A percentile compares a stretch with the other conserved stretches of the same genome.
Conservation (phyloP, 2,329 filamentous ascomycete species). For the Arthroderma sp. region DNA sequence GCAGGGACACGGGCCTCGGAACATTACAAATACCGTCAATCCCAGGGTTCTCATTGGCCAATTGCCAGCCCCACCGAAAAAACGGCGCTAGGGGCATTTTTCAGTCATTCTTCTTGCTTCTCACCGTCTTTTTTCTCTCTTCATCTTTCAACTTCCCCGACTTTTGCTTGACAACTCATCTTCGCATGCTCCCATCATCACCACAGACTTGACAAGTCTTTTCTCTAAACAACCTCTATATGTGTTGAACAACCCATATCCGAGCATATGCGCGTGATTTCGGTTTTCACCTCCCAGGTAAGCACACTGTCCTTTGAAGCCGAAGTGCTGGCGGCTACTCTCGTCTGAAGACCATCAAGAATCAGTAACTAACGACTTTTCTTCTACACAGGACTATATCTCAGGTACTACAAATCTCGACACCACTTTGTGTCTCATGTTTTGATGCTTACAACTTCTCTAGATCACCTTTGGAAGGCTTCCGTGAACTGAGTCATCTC, state of each 20-base stretch:
- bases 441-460: conserved; percentile 12
- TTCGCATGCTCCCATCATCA: not conserved
- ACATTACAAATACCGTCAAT: not conserved
- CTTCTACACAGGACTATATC: conserved; percentile 46
- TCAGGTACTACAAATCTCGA: conserved; percentile 35
- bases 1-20: not conserved
- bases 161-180: not conserved
- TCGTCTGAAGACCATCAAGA: conserved; percentile 4
- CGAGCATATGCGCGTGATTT: conserved; percentile 78
- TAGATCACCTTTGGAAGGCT: conserved; percentile 56
- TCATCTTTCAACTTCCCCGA: not conserved
- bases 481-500: conserved; percentile 43
- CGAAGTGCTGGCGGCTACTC: not conserved
- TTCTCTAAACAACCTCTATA: conserved; percentile 8
- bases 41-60: not conserved
- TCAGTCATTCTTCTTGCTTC: not conserved
- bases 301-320: conserved; percentile 15
- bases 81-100: conserved; percentile 2
- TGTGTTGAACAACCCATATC: conserved; percentile 28
- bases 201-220: conserved; percentile 4
- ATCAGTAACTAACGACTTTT: conserved; percentile 9
- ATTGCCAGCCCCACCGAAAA: not conserved
- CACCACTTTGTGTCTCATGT: not conserved
- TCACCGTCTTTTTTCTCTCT: conserved; percentile 5
- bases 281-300: conserved; percentile 81